Percentiles rank a stretch among this genome's conserved stretches.
Evolutionary conservation across 495 filamentous ascomycete species (phyloP).

Genomic region (Neurospora africana): DNA sequence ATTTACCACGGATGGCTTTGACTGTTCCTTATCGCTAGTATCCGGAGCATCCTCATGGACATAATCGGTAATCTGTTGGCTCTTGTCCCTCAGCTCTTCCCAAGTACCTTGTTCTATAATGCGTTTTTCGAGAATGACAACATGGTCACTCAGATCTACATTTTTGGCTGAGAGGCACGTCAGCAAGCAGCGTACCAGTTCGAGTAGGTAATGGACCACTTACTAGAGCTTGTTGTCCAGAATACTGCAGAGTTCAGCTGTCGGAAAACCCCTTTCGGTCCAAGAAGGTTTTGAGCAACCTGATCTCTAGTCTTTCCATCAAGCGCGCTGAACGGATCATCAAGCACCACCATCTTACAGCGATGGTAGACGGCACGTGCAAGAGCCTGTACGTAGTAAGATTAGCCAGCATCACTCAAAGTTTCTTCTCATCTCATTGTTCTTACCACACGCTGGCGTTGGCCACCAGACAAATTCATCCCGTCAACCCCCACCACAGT

Average conservation of each 20-base stretch:
- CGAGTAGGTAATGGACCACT: background rate
- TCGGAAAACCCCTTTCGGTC: conserved; percentile 27
- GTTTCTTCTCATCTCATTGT: background rate
- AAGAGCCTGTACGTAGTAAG: conserved; percentile 14
- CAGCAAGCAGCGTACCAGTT: background rate
- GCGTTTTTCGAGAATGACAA: conserved; percentile 15
- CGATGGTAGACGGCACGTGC: conserved; percentile 26
- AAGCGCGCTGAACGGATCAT: conserved; percentile 30
- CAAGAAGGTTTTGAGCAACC: conserved; percentile 31
- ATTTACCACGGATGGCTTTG: background rate
- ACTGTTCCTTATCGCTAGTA: background rate
- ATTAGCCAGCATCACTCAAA: background rate
- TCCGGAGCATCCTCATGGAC: background rate
- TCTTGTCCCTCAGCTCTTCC: conserved; percentile 9
- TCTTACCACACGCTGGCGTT: conserved; percentile 43
- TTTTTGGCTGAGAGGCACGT: conserved; percentile 5
- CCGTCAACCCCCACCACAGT: conserved; percentile 52
- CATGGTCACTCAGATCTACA: conserved; percentile 10
- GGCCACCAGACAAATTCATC: conserved; percentile 50
- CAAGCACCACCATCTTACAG: conserved; percentile 22
- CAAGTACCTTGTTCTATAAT: conserved; percentile 16
- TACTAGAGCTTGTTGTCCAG: conserved; percentile 26
- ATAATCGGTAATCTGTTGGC: conserved; percentile 9
- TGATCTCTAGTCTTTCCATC: conserved; percentile 27
- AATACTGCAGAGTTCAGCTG: conserved; percentile 29